Base-by-base conservation (phyloP, 352 stramenopile genomes). In the Phytophthora agathidicida region DNA sequence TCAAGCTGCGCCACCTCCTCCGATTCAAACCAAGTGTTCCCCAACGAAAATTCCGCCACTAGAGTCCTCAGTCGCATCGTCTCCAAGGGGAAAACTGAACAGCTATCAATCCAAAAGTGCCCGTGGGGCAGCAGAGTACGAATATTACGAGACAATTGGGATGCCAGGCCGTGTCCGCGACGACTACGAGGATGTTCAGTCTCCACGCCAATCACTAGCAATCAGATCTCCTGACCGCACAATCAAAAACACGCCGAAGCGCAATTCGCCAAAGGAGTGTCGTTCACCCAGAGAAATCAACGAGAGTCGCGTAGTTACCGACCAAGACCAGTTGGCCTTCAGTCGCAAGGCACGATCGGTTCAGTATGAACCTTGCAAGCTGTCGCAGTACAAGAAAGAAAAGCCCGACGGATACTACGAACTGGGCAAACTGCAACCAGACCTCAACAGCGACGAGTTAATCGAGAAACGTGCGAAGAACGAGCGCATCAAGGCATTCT, bases 371-470 rank as follows among this genome's bases (percentile, higher is more conserved):
- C 87, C 88, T 8, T 93, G 88, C 41, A 96, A 89, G 7, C 52
- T 96, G 2, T 72, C 86, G 3, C 82, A 96, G 58, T 96, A 96
- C 75, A 88, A 88, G 48, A 91, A 95, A 53, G 83, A 90, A 43
- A 95, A 96, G 33, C 80, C 83, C 0, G 68, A 56, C 13, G 84
- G 83, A 37, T 96, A 96, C 74, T 89, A 93, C 42, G 88, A 96
- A 39, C 64, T 96, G 10, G 88, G 86, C n/a, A 95, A 96, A 65
- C 71, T 96, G 26, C 85, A 94, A 51, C 87, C 88, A 1, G 88
- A 96, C 46, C 60, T 96, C 16, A 94, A 95, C 42, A 75, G 80
- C 2, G 78, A 91, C 0, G 82, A 93, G 2, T 61, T 96, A 1
- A 76, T 94, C 4, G 77, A 87, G 41, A 95, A 94, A 68, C 80